Evolutionary conservation across 2,329 filamentous ascomycete species (phyloP), one percentile per base, ranked within the genome.

Genomic region (Monascus ruber): DNA sequence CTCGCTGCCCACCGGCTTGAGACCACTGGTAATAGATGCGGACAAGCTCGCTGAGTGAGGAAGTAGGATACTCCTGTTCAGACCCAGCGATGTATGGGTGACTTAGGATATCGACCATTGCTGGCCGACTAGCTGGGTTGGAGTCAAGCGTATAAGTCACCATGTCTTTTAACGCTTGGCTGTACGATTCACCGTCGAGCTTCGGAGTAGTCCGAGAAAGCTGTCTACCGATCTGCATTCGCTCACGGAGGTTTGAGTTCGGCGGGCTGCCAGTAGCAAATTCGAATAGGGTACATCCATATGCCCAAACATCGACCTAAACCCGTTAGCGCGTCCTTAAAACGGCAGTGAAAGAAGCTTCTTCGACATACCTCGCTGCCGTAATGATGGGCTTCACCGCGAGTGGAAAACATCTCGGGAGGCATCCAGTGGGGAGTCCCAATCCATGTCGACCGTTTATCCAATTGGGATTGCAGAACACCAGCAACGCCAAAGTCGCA

Each of bases 371-470:
- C 64, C 49, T 71, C 68, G 41, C 65, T 69, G 8, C 66, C 65
- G 41, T 70, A 70, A 36, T 65, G 58, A 38, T 66, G 63, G 5
- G 59, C 63, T 39, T 62, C 59, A 6, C 54, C 51, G 3, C 53
- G 52, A 34, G 52, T 55, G 34, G 60, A 50, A 44, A 70, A 70
- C 54, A 80, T 65, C 52, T 81, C 77, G 4, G 73, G 75, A 5
- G 77, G 73, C 76, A 81, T 79, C 73, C 76, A 81, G 50, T 79
- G 73, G 3, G 76, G 74, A 4, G 77, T 81, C 24, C 77, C 77
- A 37, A 81, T 74, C 55, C 80, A 77, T 4, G 77, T 81, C 6
- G 72, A 73, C 40, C 77, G 67, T 57, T 81, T 81, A 40, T 75
- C 72, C 40, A 69, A 64, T 41, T 74, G 69, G 4, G 70, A 73